These are phyloP conservation scores for Leishmania lainsoni DNA, from an alignment of 208 protist genomes.

Conservation along the genomic window DNA sequence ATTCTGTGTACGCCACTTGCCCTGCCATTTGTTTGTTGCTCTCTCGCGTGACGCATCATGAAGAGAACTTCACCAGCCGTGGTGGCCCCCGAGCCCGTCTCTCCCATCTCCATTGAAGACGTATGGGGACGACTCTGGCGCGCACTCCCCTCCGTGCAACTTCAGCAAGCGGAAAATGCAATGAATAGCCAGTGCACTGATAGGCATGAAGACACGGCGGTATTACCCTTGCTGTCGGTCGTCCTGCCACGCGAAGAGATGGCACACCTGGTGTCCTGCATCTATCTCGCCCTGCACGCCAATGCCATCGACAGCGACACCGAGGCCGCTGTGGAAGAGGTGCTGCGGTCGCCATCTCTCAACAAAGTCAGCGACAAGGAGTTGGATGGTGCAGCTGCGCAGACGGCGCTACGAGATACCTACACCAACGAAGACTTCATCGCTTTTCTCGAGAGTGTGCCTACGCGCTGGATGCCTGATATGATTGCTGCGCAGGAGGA, in stretches of 20 bases:
- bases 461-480: slow-evolving; percentile 52
- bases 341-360: slow-evolving; percentile 27
- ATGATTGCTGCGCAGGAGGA: slow-evolving; percentile 23
- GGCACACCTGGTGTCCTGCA: slow-evolving; percentile 53
- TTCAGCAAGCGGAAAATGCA: not conserved
- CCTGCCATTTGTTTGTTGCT: not conserved
- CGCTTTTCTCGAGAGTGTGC: slow-evolving; percentile 48
- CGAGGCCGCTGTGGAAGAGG: slow-evolving; percentile 28
- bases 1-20: not conserved
- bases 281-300: slow-evolving; percentile 64
- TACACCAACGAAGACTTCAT: slow-evolving; percentile 52
- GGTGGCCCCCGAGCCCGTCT: not conserved
- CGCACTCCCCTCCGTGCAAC: slow-evolving; percentile 53
- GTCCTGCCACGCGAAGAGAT: slow-evolving; percentile 54
- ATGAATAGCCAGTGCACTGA: not conserved
- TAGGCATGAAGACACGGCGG: slow-evolving; percentile 25
- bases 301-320: slow-evolving; percentile 65
- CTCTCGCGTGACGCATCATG: not conserved
- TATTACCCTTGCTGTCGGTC: slow-evolving; percentile 11
- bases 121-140: slow-evolving; percentile 69
- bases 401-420: not conserved
- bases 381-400: not conserved
- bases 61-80: not conserved
- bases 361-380: not conserved
- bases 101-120: slow-evolving; percentile 38